Evolutionary conservation across 176 grass and related monocot species (phyloP).

Genomic region (Oryza punctata): DNA sequence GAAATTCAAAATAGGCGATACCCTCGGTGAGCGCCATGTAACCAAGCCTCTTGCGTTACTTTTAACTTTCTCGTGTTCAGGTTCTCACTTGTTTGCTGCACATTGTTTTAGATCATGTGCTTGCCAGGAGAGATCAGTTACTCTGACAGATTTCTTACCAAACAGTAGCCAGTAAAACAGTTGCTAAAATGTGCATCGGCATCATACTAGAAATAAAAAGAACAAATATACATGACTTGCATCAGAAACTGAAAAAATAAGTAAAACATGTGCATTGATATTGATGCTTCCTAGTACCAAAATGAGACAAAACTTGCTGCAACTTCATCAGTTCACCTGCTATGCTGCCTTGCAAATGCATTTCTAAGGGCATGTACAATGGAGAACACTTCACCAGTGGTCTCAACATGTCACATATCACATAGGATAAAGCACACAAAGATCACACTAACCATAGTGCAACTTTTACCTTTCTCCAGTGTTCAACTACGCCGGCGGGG

Average conservation of each 20-base stretch:
- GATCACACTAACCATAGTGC: no score
- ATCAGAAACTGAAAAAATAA: not conserved
- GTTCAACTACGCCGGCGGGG: constrained; percentile 62
- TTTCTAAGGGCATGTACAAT: no score
- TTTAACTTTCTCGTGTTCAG: not conserved
- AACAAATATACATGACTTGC: not conserved
- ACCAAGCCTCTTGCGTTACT: not conserved
- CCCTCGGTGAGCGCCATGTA: constrained; percentile 51
- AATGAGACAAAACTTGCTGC: not conserved
- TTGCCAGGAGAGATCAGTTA: not conserved
- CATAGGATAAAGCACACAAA: no score
- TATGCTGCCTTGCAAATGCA: not conserved
- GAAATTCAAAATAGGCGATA: constrained; percentile 50
- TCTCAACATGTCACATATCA: no score
- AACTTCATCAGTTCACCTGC: not conserved
- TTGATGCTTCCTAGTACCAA: not conserved
- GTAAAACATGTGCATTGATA: not conserved
- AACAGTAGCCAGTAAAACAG: not conserved
- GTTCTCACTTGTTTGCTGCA: not conserved
- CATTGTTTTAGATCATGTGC: not conserved
- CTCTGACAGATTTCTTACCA: not conserved
- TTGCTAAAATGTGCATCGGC: not conserved
- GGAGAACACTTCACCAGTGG: no score
- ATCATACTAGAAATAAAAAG: not conserved
- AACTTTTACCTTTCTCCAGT: constrained; percentile 25